These are phyloP conservation scores for Fraxinus albicans DNA, from an alignment of 305 asterid genomes.

Conservation along the genomic window DNA sequence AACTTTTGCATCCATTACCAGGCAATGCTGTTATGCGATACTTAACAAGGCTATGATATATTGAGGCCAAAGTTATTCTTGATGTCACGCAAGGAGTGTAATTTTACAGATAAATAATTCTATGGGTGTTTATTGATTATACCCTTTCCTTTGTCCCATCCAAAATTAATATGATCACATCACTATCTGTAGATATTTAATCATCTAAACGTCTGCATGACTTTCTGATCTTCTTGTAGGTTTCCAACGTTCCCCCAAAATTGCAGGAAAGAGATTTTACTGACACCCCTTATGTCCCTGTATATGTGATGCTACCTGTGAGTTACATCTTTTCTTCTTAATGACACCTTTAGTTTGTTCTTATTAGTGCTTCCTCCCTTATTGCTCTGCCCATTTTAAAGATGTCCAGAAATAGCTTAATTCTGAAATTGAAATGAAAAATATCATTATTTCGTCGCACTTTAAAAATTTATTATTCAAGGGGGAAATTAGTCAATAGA, in stretches of 20 bases:
- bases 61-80: not conserved
- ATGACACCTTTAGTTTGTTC: not conserved
- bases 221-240: conserved; percentile 22
- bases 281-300: conserved; percentile 62
- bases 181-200: not conserved
- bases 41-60: not conserved
- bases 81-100: conserved; percentile 3
- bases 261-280: conserved; percentile 60
- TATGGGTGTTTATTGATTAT: not conserved
- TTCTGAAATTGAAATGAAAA: not conserved
- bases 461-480: not conserved
- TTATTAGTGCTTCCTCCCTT: not conserved
- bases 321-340: conserved; percentile 33
- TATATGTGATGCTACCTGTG: conserved; percentile 74
- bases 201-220: not conserved
- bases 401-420: not conserved
- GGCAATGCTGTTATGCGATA: not conserved
- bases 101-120: conserved; percentile 3
- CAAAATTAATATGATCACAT: not conserved
- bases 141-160: not conserved
- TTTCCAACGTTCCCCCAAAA: conserved; percentile 22
- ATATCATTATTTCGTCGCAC: not conserved
- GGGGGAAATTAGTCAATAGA: not conserved
- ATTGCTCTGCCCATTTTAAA: not conserved
- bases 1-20: conserved; percentile 4